These are phyloP conservation scores for Talaromyces sp. DNA, from an alignment of 2,329 filamentous ascomycete species.

Conservation along the genomic window DNA sequence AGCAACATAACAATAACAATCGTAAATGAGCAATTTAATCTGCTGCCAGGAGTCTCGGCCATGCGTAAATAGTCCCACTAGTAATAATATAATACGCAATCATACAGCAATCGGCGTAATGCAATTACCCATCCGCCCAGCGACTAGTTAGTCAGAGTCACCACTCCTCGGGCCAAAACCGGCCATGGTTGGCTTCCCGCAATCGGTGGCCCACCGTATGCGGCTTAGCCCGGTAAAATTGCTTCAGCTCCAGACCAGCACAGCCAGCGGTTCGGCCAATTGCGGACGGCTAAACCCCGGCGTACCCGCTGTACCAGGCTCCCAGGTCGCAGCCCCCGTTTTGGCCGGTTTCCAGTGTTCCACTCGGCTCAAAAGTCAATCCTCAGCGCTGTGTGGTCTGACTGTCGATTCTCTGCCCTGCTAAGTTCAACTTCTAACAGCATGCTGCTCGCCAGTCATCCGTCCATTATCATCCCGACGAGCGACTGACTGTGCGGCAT, in stretches of 20 bases:
- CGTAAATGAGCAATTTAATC: not conserved
- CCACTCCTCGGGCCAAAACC: not conserved
- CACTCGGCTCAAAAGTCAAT: not conserved
- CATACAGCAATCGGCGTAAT: not conserved
- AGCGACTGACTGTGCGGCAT: not conserved
- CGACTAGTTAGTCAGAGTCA: not conserved
- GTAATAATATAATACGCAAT: not conserved
- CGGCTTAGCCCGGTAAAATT: not conserved
- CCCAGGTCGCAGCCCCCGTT: not conserved
- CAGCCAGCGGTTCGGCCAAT: not conserved
- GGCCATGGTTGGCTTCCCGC: not conserved
- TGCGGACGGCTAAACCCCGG: not conserved
- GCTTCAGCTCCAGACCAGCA: not conserved
- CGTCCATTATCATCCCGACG: not conserved
- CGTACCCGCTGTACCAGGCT: not conserved
- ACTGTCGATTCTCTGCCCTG: not conserved
- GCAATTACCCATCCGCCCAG: not conserved
- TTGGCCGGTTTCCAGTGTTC: too few species aligned
- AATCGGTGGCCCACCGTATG: not conserved
- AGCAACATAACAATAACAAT: not conserved
- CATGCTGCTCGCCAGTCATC: not conserved
- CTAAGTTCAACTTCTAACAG: too few species aligned
- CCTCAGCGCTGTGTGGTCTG: not conserved
- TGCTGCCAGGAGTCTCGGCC: not conserved
- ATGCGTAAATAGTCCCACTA: not conserved